Evolutionary conservation across 2,329 filamentous ascomycete species (phyloP), one percentile per base, ranked within the genome.

Genomic region (Helicocarpus griseus): DNA sequence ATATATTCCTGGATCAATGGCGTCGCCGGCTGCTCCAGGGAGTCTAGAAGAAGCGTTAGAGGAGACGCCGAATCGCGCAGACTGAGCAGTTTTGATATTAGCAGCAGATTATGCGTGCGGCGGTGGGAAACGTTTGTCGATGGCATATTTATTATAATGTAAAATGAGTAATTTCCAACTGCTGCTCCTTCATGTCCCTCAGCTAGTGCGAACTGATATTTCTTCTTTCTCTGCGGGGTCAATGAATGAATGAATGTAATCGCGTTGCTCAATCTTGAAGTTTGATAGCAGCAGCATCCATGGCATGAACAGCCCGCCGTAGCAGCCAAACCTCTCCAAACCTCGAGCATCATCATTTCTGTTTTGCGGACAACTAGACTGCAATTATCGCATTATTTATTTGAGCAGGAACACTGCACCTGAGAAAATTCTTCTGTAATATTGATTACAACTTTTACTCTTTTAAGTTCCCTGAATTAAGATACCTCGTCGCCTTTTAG

Each of bases 21-120:
- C 28, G 75, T 77, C 5, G 83, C 87, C 24, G 83, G 82, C 69
- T 95, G 89, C 70, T 95, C 89, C 28, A 96, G 75, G 31, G 78
- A 87, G 68, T 97, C 91, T 52, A 95, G 76, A 2, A 96, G 70
- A 24, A 97, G 74, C 0, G 90, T 96, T 62, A 97, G 82, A 2
- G 91, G 91, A 46, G 89, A 95, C 13, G 86, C 82, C 52, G 81
- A 82, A 67, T 93, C 86, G 56, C 88, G 80, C 51, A 88, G 74
- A 63, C 83, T 87, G 56, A 95, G 76, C 1, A 95, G 74, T 63
- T 89, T 90, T 56, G 89, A 87, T 51, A 95, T 82, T 2, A 95
- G 75, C 2, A 95, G 79, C 21, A 94, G 72, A 65, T 89, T 90
- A 69, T 95, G 89, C 19, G 88, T 90, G 57, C 88, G 81, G 28